Percentiles rank a stretch among this genome's conserved stretches.
Conservation (phyloP, 768 basidiomycete genomes). For the Pholiota microspora region DNA sequence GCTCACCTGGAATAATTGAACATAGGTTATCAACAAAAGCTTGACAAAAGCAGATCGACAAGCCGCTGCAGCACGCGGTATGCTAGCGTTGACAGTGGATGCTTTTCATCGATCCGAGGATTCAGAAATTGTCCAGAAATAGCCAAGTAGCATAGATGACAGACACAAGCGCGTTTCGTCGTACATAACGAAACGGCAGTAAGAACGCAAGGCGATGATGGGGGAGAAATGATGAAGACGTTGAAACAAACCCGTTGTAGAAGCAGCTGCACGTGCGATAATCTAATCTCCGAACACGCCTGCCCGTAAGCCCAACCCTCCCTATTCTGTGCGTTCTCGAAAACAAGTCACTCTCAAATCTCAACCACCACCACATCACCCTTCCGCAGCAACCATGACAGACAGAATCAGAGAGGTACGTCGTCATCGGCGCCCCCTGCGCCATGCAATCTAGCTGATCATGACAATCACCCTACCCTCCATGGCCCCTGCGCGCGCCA, state of each 20-base stretch:
- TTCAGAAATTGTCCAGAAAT: not conserved
- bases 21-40: not conserved
- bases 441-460: not conserved
- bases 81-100: not conserved
- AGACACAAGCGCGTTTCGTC: not conserved
- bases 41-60: not conserved
- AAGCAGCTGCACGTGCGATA: slow-evolving; percentile 21
- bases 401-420: slow-evolving; percentile 54
- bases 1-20: not conserved
- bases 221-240: not conserved
- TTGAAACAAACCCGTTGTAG: not conserved
- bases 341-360: slow-evolving; percentile 11
- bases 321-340: slow-evolving; percentile 19
- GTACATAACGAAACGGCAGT: not conserved
- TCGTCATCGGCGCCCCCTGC: not conserved
- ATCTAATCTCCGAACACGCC: slow-evolving; percentile 31
- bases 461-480: not conserved
- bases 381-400: slow-evolving; percentile 31
- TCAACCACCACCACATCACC: slow-evolving; percentile 3
- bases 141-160: not conserved
- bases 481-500: not conserved
- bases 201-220: not conserved
- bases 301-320: slow-evolving; percentile 23
- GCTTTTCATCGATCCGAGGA: not conserved
- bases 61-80: not conserved